Conservation (phyloP, 345 rosid genomes). For the Passiflora organensis region DNA sequence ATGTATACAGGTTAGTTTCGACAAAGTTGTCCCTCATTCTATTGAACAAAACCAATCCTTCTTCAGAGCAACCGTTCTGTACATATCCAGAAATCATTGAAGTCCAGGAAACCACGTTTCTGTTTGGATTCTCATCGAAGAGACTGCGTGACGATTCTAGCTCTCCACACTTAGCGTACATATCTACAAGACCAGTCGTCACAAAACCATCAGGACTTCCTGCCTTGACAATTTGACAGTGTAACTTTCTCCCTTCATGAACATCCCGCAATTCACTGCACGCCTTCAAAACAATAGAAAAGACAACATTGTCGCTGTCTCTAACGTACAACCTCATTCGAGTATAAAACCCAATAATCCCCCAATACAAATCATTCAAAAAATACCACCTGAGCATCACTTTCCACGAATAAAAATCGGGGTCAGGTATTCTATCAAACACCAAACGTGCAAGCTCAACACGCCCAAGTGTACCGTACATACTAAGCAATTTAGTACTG, state of each 20-base stretch:
- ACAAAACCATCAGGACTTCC: constrained; percentile 18
- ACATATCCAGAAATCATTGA: constrained; percentile 49
- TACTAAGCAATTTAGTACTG: constrained; percentile 52
- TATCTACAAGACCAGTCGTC: constrained; percentile 30
- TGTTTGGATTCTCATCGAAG: constrained; percentile 48
- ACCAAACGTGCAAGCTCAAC: constrained; percentile 49
- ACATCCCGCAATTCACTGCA: constrained; percentile 53
- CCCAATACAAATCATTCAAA: constrained; percentile 36
- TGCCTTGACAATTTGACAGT: constrained; percentile 18
- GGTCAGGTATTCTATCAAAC: constrained; percentile 63
- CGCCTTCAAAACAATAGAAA: constrained; percentile 64
- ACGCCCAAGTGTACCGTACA: constrained; percentile 54
- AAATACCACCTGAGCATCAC: constrained; percentile 71
- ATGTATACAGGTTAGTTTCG: constrained; percentile 26
- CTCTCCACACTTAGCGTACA: constrained; percentile 33
- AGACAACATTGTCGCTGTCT: constrained; percentile 40
- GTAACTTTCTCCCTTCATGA: constrained; percentile 29
- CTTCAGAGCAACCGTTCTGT: constrained; percentile 25
- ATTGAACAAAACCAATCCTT: constrained; percentile 36
- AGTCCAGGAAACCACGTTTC: constrained; percentile 52
- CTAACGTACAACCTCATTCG: constrained; percentile 30
- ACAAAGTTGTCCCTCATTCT: constrained; percentile 37
- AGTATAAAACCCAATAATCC: constrained; percentile 35
- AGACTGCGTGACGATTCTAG: constrained; percentile 37
- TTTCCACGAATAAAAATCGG: constrained; percentile 61